Evolutionary conservation across 2,329 filamentous ascomycete species (phyloP).

Genomic region (Exophiala aquamarina): DNA sequence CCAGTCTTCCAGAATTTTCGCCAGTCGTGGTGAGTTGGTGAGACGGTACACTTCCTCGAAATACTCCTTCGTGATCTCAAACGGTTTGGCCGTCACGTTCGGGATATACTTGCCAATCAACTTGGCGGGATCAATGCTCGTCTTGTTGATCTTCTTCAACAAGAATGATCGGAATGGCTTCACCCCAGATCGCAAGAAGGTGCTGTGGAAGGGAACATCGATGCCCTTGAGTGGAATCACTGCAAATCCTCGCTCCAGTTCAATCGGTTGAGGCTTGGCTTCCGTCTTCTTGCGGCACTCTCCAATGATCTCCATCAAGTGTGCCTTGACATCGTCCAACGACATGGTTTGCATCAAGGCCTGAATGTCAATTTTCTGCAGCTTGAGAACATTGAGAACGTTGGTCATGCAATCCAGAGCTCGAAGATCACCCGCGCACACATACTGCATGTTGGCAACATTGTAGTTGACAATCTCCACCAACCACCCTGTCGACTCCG

Average conservation of each 20-base stretch:
- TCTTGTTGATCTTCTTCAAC: constrained; percentile 99
- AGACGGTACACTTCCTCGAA: constrained; percentile 97
- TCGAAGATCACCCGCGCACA: constrained; percentile 66
- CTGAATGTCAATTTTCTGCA: constrained; percentile 96
- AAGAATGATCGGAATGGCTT: constrained; percentile 98
- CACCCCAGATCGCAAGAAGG: constrained; percentile 94
- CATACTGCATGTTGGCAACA: constrained; percentile 70
- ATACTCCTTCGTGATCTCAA: constrained; percentile 96
- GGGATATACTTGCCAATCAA: constrained; percentile 98
- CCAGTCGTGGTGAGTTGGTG: constrained; percentile 70
- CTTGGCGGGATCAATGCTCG: constrained; percentile 94
- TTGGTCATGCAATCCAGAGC: constrained; percentile 68
- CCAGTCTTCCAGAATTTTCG: constrained; percentile 73
- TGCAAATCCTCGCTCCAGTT: constrained; percentile 91
- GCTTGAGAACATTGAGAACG: constrained; percentile 92
- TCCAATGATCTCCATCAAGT: constrained; percentile 86
- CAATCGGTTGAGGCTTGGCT: constrained; percentile 81
- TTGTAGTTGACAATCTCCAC: constrained; percentile 98
- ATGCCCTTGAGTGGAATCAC: constrained; percentile 97
- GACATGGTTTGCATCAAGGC: constrained; percentile 81
- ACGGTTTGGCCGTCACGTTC: constrained; percentile 94
- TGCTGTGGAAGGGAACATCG: constrained; percentile 96
- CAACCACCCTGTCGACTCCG: constrained; percentile 91
- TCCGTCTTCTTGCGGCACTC: constrained; percentile 84
- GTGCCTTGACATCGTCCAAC: constrained; percentile 86